A percentile compares a stretch with the other conserved stretches of the same genome.
Evolutionary conservation across 2,329 filamentous ascomycete species (phyloP).

Genomic region (Didymella pinodella): DNA sequence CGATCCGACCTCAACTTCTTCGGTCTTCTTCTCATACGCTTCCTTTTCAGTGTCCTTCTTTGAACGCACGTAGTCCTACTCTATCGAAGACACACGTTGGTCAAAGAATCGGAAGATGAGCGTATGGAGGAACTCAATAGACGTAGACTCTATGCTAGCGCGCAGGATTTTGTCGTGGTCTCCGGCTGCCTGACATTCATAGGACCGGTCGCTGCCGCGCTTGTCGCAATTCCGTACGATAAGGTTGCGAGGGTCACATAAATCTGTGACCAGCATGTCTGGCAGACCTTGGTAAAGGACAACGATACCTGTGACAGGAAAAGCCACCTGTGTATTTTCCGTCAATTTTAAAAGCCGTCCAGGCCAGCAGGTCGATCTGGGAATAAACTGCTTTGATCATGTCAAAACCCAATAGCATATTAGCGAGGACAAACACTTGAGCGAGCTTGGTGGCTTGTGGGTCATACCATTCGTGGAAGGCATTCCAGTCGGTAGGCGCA

Average conservation of each 20-base stretch:
- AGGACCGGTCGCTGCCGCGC: no score
- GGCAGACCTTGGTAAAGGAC: neutral
- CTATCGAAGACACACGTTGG: no score
- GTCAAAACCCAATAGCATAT: neutral
- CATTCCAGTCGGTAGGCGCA: neutral
- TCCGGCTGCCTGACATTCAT: neutral
- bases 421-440: neutral
- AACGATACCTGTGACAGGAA: neutral
- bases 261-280: neutral
- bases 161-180: neutral
- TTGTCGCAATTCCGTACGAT: neutral
- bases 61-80: no score
- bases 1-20: no score
- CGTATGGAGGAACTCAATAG: neutral
- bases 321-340: neutral
- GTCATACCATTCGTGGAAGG: neutral
- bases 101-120: neutral
- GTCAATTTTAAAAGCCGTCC: neutral
- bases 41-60: no score
- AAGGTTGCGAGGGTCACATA: neutral
- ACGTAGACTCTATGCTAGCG: neutral
- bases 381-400: neutral
- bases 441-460: neutral
- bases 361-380: neutral
- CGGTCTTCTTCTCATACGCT: no score